Percentiles rank a stretch among this genome's conserved stretches.
Evolutionary conservation across 2,329 filamentous ascomycete genomes (phyloP).

Genomic region (Cladorrhinum sp.): DNA sequence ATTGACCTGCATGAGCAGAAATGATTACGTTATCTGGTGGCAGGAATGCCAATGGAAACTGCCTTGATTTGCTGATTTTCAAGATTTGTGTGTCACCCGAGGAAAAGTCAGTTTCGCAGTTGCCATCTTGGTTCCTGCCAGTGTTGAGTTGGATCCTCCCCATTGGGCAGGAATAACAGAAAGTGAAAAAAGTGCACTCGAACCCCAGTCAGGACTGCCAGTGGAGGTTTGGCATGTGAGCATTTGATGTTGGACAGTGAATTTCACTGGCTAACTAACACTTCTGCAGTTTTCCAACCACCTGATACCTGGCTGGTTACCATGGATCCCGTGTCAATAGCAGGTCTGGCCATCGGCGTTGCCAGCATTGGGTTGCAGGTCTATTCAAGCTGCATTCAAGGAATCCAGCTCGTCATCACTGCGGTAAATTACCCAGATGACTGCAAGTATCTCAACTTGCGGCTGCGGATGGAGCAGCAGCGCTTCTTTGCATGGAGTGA

Average conservation of each 20-base stretch:
- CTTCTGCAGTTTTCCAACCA: not conserved
- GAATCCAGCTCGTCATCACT: constrained; percentile 47
- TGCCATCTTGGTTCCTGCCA: not conserved
- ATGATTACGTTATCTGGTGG: not conserved
- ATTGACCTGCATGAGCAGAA: not conserved
- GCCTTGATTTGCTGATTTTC: not conserved
- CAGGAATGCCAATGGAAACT: not conserved
- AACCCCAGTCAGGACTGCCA: not conserved
- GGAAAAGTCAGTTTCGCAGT: not conserved
- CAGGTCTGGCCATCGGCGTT: constrained; percentile 43
- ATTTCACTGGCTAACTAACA: not conserved
- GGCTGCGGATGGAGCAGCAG: constrained; percentile 49
- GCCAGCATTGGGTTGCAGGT: constrained; percentile 46
- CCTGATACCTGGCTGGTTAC: not conserved
- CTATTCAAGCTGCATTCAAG: constrained; percentile 47
- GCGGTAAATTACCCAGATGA: constrained; percentile 48
- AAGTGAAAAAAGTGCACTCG: too few species aligned
- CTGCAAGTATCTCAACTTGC: constrained; percentile 46
- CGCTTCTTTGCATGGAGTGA: constrained; percentile 49
- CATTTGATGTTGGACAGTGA: not conserved
- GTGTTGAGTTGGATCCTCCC: not conserved
- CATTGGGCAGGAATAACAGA: not conserved
- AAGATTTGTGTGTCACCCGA: not conserved
- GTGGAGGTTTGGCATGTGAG: not conserved
- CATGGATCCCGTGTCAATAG: constrained; percentile 44